Base-by-base conservation (phyloP, 2,329 filamentous ascomycete genomes). In the Colletotrichum echinochloae region DNA sequence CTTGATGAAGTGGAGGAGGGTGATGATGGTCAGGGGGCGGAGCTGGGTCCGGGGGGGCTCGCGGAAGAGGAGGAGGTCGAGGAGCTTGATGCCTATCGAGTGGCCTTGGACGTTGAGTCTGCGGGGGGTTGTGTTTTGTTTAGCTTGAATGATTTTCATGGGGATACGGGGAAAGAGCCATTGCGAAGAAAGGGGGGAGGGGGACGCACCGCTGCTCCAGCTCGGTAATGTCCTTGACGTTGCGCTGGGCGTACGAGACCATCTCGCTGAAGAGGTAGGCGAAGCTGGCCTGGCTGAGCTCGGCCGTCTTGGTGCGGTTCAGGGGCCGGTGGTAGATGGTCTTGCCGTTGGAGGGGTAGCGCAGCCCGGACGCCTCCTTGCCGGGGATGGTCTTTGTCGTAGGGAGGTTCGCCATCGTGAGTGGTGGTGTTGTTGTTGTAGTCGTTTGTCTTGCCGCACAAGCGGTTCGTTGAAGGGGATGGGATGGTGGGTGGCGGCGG, bases 281-380 rank as follows among this genome's bases (percentile, higher is more conserved):
- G 82, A 99, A 98, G 82, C 94, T 94, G 14, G 96, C 90, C 79
- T 97, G 92, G 81, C 94, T 97, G 74, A 97, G 89, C 85, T 98
- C 95, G 69, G 93, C 89, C 76, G 93, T 94, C 80, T 94, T 93
- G 76, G 91, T 92, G 74, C 96, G 92, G 83, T 98, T 98, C 72
- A 98, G 86, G 72, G 97, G 94, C 65, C 96, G 90, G 85, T 98
- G 94, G 85, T 98, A 99, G 84, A 99, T 98, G 74, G 94, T 97
- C 85, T 98, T 98, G 84, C 94, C 94, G 81, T 91, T 97, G 66
- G 93, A 93, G 57, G 96, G 95, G 78, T 97, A 94, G 75, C 94
- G 93, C 72, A 99, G 90, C 33, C 93, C 91, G 41, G 86, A 80
- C 74, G 86, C 81, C 65, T 83, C 85, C 78, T 86, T 85, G 74